phyloP scores from a whole-genome alignment of 495 filamentous ascomycete species.

The Parathielavia appendiculata region DNA sequence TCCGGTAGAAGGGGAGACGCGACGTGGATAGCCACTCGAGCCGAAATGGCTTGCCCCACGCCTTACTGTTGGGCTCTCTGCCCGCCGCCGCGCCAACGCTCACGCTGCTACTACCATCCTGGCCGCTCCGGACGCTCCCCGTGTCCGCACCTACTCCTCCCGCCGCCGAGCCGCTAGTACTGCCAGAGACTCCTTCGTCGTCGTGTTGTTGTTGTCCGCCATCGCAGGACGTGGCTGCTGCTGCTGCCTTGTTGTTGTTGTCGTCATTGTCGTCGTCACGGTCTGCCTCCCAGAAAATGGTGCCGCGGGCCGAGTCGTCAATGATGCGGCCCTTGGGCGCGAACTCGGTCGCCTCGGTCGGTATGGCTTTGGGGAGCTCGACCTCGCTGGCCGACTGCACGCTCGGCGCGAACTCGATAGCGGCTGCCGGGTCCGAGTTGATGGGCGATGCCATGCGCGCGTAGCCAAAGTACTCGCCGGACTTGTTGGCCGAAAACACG shows the following conservation, averaged over 20 bases:
- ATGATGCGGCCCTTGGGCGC: constrained; percentile 87
- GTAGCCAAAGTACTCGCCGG: constrained; percentile 95
- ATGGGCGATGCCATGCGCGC: constrained; percentile 88
- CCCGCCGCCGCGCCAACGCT: constrained; percentile 7
- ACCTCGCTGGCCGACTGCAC: constrained; percentile 53
- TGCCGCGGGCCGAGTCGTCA: constrained; percentile 85
- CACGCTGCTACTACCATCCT: constrained; percentile 31
- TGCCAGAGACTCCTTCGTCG: constrained; percentile 16
- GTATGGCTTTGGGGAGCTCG: constrained; percentile 66
- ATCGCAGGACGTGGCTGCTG: constrained; percentile 22
- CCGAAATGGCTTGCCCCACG: constrained; percentile 89
- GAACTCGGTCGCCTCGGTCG: constrained; percentile 71
- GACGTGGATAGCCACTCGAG: constrained; percentile 88
- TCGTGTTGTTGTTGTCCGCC: constrained; percentile 30
- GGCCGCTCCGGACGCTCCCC: constrained; percentile 32
- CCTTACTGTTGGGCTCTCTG: constrained; percentile 45
- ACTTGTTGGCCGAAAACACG: constrained; percentile 97
- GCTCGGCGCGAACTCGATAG: constrained; percentile 59
- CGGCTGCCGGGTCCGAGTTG: constrained; percentile 63
- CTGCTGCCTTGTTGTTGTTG: background rate
- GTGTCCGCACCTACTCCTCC: constrained; percentile 23
- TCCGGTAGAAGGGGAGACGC: constrained; percentile 84
- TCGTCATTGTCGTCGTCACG: constrained; percentile 34
- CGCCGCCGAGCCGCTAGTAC: constrained; percentile 31
- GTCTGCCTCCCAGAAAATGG: constrained; percentile 95